Percentiles rank a stretch among this genome's conserved stretches.
Evolutionary conservation across 1,284 basidiomycete species (phyloP).

Genomic region (Ganoderma resinaceum): DNA sequence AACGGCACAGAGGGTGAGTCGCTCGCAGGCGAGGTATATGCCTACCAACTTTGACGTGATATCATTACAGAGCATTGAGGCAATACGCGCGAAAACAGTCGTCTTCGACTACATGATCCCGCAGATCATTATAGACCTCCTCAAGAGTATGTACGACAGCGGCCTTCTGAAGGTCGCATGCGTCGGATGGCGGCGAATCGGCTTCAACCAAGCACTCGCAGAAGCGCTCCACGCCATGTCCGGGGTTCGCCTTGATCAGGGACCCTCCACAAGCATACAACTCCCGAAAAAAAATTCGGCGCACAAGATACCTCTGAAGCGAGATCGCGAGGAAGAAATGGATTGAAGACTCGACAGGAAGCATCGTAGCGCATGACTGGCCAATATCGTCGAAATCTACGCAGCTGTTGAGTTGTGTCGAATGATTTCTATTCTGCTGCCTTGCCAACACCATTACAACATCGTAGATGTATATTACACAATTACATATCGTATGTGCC

Average conservation of each 20-base stretch:
- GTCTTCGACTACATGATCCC: constrained; percentile 17
- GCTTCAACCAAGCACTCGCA: constrained; percentile 24
- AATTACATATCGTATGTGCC: constrained; percentile 19
- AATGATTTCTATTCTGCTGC: not conserved
- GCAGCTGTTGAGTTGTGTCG: not conserved
- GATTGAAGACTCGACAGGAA: not conserved
- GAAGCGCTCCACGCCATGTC: constrained; percentile 1
- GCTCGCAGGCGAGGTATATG: not conserved
- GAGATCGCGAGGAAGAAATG: not conserved
- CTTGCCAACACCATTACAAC: constrained; percentile 13
- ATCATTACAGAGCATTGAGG: constrained; percentile 7
- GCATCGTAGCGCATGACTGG: not conserved
- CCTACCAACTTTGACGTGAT: not conserved
- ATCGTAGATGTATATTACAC: constrained; percentile 16
- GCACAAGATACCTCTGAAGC: not conserved
- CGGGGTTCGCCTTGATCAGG: not conserved
- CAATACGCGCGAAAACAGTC: constrained; percentile 13
- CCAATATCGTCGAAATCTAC: not conserved
- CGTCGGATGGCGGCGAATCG: constrained; percentile 26
- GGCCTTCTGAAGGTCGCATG: constrained; percentile 27
- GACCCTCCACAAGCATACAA: not conserved
- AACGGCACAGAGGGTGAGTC: constrained; percentile 10
- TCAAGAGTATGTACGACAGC: constrained; percentile 26
- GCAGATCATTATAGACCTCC: constrained; percentile 12
- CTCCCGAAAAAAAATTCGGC: not conserved